Percentiles rank a stretch among this genome's conserved stretches.
Conservation (phyloP, 1,284 basidiomycete species). For the Naganishia sp. region DNA sequence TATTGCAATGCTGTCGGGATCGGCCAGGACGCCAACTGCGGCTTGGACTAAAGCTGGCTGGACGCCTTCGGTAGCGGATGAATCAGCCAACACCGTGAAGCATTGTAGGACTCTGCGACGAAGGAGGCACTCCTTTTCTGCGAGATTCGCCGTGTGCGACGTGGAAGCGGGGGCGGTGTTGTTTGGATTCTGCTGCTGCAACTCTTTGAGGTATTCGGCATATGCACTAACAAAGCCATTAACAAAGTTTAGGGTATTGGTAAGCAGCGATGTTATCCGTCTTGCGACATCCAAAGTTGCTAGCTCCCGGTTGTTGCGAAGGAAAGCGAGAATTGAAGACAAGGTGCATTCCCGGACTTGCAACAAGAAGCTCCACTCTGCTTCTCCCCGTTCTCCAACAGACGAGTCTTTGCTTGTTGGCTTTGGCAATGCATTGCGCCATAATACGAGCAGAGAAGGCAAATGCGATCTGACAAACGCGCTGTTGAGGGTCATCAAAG, state of each 20-base stretch:
- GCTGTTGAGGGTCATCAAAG: constrained; percentile 88
- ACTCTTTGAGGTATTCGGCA: constrained; percentile 50
- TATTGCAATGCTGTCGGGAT: constrained; percentile 61
- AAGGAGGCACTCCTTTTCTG: constrained; percentile 78
- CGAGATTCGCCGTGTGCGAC: constrained; percentile 53
- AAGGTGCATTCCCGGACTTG: constrained; percentile 89
- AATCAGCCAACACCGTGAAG: constrained; percentile 76
- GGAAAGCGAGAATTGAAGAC: constrained; percentile 82
- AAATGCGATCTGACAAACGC: constrained; percentile 91
- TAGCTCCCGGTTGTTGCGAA: constrained; percentile 73
- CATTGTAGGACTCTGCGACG: constrained; percentile 86
- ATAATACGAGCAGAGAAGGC: constrained; percentile 87
- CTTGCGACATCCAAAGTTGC: constrained; percentile 89
- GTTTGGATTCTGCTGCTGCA: constrained; percentile 40
- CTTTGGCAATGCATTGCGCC: constrained; percentile 96
- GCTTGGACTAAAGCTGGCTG: constrained; percentile 81
- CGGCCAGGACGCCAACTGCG: constrained; percentile 79
- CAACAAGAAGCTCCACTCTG: constrained; percentile 89
- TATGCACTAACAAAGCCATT: constrained; percentile 60
- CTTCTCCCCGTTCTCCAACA: constrained; percentile 65
- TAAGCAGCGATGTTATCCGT: constrained; percentile 79
- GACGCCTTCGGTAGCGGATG: constrained; percentile 75
- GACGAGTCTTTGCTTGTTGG: constrained; percentile 80
- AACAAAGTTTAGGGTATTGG: constrained; percentile 86
- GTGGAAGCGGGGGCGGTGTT: constrained; percentile 9